Percentiles rank a stretch among this genome's conserved stretches.
These are phyloP conservation scores for Mycena olivaceomarginata DNA, from an alignment of 768 basidiomycete species.

Conservation along the genomic window DNA sequence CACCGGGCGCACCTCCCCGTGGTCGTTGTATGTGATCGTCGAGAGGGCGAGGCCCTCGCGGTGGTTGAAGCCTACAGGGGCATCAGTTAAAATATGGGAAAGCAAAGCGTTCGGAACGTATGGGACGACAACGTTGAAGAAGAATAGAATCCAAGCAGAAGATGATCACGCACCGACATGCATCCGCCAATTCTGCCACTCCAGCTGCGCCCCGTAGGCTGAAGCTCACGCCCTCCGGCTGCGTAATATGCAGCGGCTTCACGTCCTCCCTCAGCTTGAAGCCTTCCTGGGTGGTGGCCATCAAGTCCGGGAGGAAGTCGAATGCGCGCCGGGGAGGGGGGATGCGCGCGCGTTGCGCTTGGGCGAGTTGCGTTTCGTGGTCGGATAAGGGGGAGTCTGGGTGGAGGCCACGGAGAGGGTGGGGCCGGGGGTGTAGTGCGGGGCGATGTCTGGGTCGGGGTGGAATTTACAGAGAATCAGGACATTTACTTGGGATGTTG, in stretches of 20 bases:
- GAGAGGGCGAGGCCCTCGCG: constrained; percentile 91
- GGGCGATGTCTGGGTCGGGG: constrained; percentile 79
- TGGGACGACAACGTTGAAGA: no score
- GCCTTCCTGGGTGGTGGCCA: constrained; percentile 71
- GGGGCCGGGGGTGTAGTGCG: constrained; percentile 70
- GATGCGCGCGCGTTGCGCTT: constrained; percentile 82
- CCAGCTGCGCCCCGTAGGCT: constrained; percentile 84
- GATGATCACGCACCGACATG: constrained; percentile 76
- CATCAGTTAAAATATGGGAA: no score
- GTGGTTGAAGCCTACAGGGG: constrained; percentile 76
- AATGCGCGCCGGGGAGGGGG: constrained; percentile 80
- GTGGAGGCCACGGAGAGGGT: constrained; percentile 64
- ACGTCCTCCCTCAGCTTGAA: constrained; percentile 80
- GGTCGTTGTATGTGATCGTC: constrained; percentile 91
- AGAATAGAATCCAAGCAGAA: no score
- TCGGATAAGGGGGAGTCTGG: constrained; percentile 64
- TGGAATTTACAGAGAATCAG: constrained; percentile 16
- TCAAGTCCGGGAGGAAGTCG: constrained; percentile 92
- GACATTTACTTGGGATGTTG: neutral
- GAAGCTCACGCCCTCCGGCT: constrained; percentile 96
- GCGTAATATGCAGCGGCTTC: constrained; percentile 89
- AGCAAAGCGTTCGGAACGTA: no score
- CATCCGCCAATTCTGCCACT: constrained; percentile 99
- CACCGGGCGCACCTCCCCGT: constrained; percentile 87
- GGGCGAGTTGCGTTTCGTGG: constrained; percentile 63